phyloP scores from a whole-genome alignment of 768 basidiomycete species.

The Trametopsis cervina region DNA sequence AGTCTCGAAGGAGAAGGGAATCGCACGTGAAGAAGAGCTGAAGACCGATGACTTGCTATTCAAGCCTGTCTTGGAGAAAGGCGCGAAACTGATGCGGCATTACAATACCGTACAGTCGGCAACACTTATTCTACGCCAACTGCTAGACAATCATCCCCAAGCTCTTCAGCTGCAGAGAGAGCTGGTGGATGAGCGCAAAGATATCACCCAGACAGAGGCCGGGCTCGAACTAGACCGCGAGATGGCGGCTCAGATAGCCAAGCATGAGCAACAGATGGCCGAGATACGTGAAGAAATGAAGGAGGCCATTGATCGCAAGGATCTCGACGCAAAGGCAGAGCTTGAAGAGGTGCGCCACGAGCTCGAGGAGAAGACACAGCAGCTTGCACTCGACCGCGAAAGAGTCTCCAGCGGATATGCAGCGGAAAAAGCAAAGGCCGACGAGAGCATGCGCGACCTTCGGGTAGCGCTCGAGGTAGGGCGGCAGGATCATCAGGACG shows the following conservation, averaged over 20 bases:
- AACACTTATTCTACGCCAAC: conserved; percentile 32
- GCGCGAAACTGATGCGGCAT: conserved; percentile 40
- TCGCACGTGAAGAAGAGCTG: conserved; percentile 41
- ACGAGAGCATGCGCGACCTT: not conserved
- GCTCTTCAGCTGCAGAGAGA: conserved; percentile 50
- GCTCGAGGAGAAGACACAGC: conserved; percentile 28
- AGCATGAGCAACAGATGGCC: conserved; percentile 34
- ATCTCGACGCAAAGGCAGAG: conserved; percentile 34
- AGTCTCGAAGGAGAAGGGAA: conserved; percentile 31
- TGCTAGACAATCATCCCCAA: conserved; percentile 34
- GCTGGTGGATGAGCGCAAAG: conserved; percentile 41
- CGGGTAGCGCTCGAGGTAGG: not conserved
- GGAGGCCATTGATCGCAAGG: conserved; percentile 6
- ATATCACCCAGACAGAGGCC: conserved; percentile 45
- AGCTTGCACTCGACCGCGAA: conserved; percentile 29
- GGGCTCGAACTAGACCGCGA: conserved; percentile 37
- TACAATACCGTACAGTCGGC: conserved; percentile 34
- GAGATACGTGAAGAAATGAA: conserved; percentile 33
- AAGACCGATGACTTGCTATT: conserved; percentile 36
- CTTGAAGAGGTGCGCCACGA: conserved; percentile 23
- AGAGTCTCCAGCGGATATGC: conserved; percentile 6
- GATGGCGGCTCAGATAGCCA: conserved; percentile 1
- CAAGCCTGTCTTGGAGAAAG: conserved; percentile 41
- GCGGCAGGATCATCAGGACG: not conserved
- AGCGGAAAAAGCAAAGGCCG: not conserved